phyloP scores from a whole-genome alignment of 306 rosid species.

The Comarum palustre region DNA sequence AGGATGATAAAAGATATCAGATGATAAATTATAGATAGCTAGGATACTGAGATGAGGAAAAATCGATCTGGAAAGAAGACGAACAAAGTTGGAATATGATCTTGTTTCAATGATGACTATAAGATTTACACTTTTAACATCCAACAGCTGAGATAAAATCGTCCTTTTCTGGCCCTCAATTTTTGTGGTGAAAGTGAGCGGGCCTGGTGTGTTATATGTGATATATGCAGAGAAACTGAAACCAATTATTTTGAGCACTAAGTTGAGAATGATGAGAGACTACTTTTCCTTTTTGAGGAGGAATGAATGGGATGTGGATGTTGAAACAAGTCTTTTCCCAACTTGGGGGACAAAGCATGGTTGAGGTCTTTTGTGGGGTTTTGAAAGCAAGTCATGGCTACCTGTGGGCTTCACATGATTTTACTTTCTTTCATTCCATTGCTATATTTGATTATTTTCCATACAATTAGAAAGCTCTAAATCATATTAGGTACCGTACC shows the following conservation, averaged over 20 bases:
- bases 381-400: constrained; percentile 24
- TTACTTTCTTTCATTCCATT: neutral
- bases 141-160: too few species aligned
- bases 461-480: neutral
- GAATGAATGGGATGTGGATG: constrained; percentile 32
- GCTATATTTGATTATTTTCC: constrained; percentile 6
- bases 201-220: constrained; percentile 19
- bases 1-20: too few species aligned
- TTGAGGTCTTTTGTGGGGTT: constrained; percentile 37
- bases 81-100: too few species aligned
- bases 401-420: constrained; percentile 13
- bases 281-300: constrained; percentile 40
- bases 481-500: too few species aligned
- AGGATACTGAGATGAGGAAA: too few species aligned
- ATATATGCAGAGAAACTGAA: neutral
- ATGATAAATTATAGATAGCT: too few species aligned
- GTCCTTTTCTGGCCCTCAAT: too few species aligned
- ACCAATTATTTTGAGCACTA: constrained; percentile 49
- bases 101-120: too few species aligned
- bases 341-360: constrained; percentile 49
- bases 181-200: too few species aligned
- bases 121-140: too few species aligned
- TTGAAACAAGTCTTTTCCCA: constrained; percentile 51
- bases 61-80: too few species aligned
- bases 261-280: constrained; percentile 37